phyloP scores from a whole-genome alignment of 2,329 filamentous ascomycete genomes.

The Ustilaginoidea virens region DNA sequence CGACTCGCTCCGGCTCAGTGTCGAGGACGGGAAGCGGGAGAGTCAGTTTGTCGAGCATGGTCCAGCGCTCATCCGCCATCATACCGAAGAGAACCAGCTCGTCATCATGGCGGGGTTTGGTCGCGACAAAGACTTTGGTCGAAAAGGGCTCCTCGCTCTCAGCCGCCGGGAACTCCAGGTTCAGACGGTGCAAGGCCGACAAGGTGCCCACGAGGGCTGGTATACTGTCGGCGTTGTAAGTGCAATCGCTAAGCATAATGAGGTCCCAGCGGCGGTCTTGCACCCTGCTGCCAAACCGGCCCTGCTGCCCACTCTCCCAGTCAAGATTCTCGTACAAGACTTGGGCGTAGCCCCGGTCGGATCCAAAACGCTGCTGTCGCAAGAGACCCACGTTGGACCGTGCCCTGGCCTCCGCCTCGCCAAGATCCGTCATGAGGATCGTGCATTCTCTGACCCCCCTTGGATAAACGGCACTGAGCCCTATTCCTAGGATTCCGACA shows the following conservation, averaged over 20 bases:
- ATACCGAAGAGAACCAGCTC: constrained; percentile 33
- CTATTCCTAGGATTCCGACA: constrained; percentile 38
- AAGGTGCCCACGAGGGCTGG: constrained; percentile 37
- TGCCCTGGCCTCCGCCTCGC: constrained; percentile 35
- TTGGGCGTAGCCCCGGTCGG: constrained; percentile 6
- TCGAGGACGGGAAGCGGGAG: constrained; percentile 31
- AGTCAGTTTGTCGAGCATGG: constrained; percentile 21
- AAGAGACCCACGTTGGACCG: constrained; percentile 28
- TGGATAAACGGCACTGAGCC: constrained; percentile 23
- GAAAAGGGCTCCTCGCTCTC: constrained; percentile 6
- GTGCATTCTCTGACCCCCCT: constrained; percentile 10
- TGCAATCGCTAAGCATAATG: constrained; percentile 42
- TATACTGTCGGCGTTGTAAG: constrained; percentile 42
- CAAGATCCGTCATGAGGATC: constrained; percentile 40
- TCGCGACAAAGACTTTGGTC: constrained; percentile 36
- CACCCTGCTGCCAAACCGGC: constrained; percentile 26
- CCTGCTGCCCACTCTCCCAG: constrained; percentile 35
- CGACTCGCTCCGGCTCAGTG: constrained; percentile 27
- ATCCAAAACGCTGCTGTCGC: constrained; percentile 5
- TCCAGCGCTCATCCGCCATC: constrained; percentile 30
- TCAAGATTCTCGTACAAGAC: constrained; percentile 39
- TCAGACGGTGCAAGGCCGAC: constrained; percentile 28
- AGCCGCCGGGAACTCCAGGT: constrained; percentile 10
- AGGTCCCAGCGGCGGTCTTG: constrained; percentile 32
- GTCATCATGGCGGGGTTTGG: constrained; percentile 39